These are phyloP conservation scores for Penicillium expansum DNA, from an alignment of 2,329 filamentous ascomycete species.

Conservation along the genomic window DNA sequence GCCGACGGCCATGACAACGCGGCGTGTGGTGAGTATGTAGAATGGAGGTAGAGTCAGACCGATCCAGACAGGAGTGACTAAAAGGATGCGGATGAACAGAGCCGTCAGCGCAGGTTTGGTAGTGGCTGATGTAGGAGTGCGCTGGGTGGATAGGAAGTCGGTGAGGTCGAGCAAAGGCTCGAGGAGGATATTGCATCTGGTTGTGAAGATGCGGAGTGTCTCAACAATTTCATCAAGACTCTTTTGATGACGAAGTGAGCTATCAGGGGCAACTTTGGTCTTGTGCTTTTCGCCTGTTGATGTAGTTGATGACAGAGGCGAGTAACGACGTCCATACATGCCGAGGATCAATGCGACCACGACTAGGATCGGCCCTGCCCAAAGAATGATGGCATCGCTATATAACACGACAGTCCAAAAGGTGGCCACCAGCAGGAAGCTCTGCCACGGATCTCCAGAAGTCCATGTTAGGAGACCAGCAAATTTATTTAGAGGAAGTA, in stretches of 20 bases:
- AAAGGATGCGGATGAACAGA: slow-evolving; percentile 81
- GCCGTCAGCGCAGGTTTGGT: slow-evolving; percentile 85
- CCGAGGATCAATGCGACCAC: slow-evolving; percentile 77
- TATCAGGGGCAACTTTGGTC: slow-evolving; percentile 53
- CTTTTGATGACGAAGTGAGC: slow-evolving; percentile 77
- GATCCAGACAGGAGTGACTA: slow-evolving; percentile 87
- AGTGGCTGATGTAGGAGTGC: slow-evolving; percentile 85
- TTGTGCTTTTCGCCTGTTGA: slow-evolving; percentile 66
- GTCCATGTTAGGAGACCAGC: slow-evolving; percentile 91
- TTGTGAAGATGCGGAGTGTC: slow-evolving; percentile 84
- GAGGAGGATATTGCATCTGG: slow-evolving; percentile 84
- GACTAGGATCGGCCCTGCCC: slow-evolving; percentile 78
- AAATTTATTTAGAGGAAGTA: slow-evolving; percentile 82
- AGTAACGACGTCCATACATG: slow-evolving; percentile 90
- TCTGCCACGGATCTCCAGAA: slow-evolving; percentile 91
- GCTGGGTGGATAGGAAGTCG: slow-evolving; percentile 88
- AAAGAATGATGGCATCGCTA: slow-evolving; percentile 76
- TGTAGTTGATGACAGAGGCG: slow-evolving; percentile 80
- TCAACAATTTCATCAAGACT: slow-evolving; percentile 97
- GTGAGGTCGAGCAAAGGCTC: slow-evolving; percentile 86
- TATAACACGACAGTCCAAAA: slow-evolving; percentile 90
- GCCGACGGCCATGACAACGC: slow-evolving; percentile 80
- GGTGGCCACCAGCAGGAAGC: slow-evolving; percentile 77
- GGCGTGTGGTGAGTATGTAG: slow-evolving; percentile 79
- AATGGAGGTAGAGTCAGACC: slow-evolving; percentile 76